Evolutionary conservation across 2,329 filamentous ascomycete genomes (phyloP).

Genomic region (Monilinia fructicola): DNA sequence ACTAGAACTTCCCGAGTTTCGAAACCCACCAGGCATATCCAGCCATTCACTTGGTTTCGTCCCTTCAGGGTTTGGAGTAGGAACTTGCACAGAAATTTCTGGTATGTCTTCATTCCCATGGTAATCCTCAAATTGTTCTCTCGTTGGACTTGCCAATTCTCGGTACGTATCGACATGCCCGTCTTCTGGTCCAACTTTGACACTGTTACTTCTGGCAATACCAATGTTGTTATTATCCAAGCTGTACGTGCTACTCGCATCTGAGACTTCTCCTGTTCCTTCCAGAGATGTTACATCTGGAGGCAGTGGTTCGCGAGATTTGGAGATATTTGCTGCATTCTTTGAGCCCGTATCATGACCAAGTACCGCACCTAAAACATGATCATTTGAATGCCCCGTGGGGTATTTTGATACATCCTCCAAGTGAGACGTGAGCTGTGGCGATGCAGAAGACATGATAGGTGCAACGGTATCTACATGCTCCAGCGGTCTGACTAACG

Average conservation of each 20-base stretch:
- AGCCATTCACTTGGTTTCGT: constrained; percentile 40
- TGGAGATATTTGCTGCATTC: constrained; percentile 56
- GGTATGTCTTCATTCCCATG: constrained; percentile 40
- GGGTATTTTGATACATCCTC: constrained; percentile 30
- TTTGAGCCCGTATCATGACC: constrained; percentile 54
- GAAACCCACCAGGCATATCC: constrained; percentile 53
- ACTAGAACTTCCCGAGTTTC: constrained; percentile 46
- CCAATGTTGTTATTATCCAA: constrained; percentile 29
- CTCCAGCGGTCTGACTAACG: constrained; percentile 56
- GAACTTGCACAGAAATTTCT: constrained; percentile 47
- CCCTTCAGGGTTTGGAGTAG: constrained; percentile 48
- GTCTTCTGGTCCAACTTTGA: constrained; percentile 30
- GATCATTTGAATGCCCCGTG: constrained; percentile 55
- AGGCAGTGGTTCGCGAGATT: constrained; percentile 63
- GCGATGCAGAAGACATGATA: constrained; percentile 32
- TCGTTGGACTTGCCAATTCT: constrained; percentile 24
- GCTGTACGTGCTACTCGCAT: constrained; percentile 48
- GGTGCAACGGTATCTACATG: constrained; percentile 34
- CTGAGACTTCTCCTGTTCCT: constrained; percentile 61
- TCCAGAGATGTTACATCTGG: constrained; percentile 71
- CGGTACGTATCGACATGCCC: constrained; percentile 26
- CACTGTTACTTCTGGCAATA: constrained; percentile 25
- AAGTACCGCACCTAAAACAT: constrained; percentile 56
- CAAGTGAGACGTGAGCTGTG: constrained; percentile 32
- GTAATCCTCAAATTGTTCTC: constrained; percentile 17